A percentile compares a stretch with the other conserved stretches of the same genome.
Evolutionary conservation across 192 early-diverging fungal species (phyloP).

Genomic region (Mortierella alpina): DNA sequence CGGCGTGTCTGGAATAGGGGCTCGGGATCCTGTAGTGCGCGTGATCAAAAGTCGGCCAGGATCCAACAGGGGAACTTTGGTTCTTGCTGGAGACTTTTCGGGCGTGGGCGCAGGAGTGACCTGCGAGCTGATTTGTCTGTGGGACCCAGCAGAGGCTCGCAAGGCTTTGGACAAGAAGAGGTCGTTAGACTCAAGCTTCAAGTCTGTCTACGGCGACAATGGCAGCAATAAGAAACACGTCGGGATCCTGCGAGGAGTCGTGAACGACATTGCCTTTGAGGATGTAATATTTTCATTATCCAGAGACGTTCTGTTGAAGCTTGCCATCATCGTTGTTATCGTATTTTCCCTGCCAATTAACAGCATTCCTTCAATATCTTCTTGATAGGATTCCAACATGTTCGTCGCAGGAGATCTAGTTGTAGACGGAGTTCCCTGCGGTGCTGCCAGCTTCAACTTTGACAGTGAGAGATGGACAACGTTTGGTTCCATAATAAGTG

Average conservation of each 20-base stretch:
- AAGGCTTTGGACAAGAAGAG: slow-evolving; percentile 25
- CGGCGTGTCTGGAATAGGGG: not conserved
- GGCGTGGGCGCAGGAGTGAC: slow-evolving; percentile 19
- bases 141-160: slow-evolving; percentile 23
- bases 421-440: slow-evolving; percentile 41
- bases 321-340: not conserved
- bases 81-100: slow-evolving; percentile 39
- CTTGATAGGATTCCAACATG: slow-evolving; percentile 37
- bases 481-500: slow-evolving; percentile 36
- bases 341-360: not conserved
- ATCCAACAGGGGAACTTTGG: not conserved
- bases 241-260: slow-evolving; percentile 34
- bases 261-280: slow-evolving; percentile 49
- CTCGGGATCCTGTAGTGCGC: slow-evolving; percentile 14
- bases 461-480: slow-evolving; percentile 57
- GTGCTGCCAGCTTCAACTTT: slow-evolving; percentile 65
- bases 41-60: slow-evolving; percentile 40
- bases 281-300: slow-evolving; percentile 5
- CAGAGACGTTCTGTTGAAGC: not conserved
- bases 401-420: slow-evolving; percentile 57
- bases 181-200: slow-evolving; percentile 20
- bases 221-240: slow-evolving; percentile 15
- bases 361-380: not conserved
- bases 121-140: slow-evolving; percentile 33
- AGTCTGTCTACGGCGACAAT: slow-evolving; percentile 29